phyloP scores from a whole-genome alignment of 192 early-diverging fungal species.

The Coemansia sp. region DNA sequence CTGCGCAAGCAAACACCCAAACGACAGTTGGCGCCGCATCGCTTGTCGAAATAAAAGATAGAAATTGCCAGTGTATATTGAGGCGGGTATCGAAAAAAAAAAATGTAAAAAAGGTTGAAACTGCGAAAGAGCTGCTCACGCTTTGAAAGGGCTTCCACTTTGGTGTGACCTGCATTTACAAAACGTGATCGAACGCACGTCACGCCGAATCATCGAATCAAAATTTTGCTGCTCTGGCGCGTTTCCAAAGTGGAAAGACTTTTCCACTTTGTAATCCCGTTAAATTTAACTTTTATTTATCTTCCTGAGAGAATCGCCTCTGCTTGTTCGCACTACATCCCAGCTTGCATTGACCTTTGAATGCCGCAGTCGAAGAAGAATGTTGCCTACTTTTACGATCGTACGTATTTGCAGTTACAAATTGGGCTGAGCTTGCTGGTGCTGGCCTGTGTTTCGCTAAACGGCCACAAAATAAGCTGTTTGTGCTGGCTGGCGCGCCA shows the following conservation, averaged over 20 bases:
- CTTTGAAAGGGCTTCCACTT: background rate
- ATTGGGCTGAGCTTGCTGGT: background rate
- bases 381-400: constrained; percentile 54
- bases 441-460: too few relatives aligned
- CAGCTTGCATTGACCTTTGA: constrained; percentile 1
- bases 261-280: background rate
- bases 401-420: constrained; percentile 16
- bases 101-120: background rate
- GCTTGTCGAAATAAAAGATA: background rate
- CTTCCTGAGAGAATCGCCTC: background rate
- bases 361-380: constrained; percentile 41
- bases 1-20: too few relatives aligned
- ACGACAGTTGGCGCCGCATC: background rate
- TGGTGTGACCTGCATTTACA: background rate
- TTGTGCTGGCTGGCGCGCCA: background rate
- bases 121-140: background rate
- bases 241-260: too few relatives aligned
- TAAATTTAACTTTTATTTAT: too few relatives aligned
- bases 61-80: background rate
- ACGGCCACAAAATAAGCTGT: too few relatives aligned
- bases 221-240: background rate
- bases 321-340: background rate
- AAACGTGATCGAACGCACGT: background rate
- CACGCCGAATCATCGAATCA: background rate
- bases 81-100: background rate